Evolutionary conservation across 1,284 basidiomycete genomes (phyloP).

Genomic region (Butyriboletus appendiculatus): DNA sequence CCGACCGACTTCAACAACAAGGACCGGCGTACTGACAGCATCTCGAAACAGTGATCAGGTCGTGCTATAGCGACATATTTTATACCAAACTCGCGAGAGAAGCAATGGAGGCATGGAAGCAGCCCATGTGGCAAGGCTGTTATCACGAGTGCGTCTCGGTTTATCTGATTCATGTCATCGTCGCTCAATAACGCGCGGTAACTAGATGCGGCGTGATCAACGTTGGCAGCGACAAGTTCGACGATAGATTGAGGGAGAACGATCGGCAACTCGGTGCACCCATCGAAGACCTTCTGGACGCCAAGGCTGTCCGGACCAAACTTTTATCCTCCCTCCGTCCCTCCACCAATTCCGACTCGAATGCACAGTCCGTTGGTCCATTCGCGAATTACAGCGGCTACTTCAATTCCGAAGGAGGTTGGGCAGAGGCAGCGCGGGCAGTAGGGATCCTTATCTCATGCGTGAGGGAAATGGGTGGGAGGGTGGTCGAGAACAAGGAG

Average conservation of each 20-base stretch:
- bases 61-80: constrained; percentile 66
- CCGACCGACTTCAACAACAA: neutral
- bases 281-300: constrained; percentile 42
- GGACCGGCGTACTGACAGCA: neutral
- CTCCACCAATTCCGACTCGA: constrained; percentile 4
- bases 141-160: constrained; percentile 73
- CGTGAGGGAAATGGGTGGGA: constrained; percentile 62
- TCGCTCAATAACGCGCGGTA: neutral
- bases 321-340: constrained; percentile 31
- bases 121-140: constrained; percentile 64
- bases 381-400: constrained; percentile 53
- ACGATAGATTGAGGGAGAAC: constrained; percentile 53
- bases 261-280: constrained; percentile 56
- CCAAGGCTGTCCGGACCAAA: constrained; percentile 20
- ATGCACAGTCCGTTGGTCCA: constrained; percentile 15
- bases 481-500: constrained; percentile 56
- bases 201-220: constrained; percentile 30
- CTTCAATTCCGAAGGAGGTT: constrained; percentile 79
- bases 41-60: constrained; percentile 58
- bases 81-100: constrained; percentile 73
- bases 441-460: constrained; percentile 57
- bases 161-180: neutral
- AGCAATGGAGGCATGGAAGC: constrained; percentile 73
- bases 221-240: constrained; percentile 13
- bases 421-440: constrained; percentile 80